Evolutionary conservation across 352 stramenopile species (phyloP).

Genomic region (Globisporangium orthogonon): DNA sequence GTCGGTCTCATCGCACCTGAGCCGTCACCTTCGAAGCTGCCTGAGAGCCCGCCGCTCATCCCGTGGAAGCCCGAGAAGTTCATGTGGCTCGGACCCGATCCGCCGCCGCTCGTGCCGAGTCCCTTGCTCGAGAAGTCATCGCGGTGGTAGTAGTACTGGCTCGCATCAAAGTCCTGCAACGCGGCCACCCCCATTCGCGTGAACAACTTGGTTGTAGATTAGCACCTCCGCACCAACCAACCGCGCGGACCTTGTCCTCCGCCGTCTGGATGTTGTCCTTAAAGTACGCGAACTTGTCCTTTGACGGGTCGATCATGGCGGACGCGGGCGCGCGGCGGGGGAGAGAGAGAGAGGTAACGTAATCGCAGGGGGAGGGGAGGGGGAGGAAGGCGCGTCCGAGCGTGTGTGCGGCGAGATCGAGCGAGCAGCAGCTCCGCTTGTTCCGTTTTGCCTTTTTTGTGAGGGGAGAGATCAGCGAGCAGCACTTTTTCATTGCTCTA

Average conservation of each 20-base stretch:
- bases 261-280: constrained; percentile 88
- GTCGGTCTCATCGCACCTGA: not conserved
- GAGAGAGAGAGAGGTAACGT: not conserved
- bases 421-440: no score
- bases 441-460: no score
- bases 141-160: constrained; percentile 85
- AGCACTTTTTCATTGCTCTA: no score
- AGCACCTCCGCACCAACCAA: no score
- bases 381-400: not conserved
- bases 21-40: constrained; percentile 22
- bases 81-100: constrained; percentile 21
- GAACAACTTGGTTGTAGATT: no score
- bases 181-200: no score
- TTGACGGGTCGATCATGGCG: constrained; percentile 79
- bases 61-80: constrained; percentile 46
- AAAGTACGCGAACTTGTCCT: constrained; percentile 88
- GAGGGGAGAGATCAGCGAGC: no score
- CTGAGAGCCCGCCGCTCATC: constrained; percentile 32
- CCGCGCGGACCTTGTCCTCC: constrained; percentile 80
- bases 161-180: constrained; percentile 74
- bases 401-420: no score
- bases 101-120: constrained; percentile 14
- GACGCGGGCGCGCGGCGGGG: not conserved
- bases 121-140: constrained; percentile 57
- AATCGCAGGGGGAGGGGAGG: not conserved